phyloP scores from a whole-genome alignment of 495 filamentous ascomycete species.

The Venustampulla echinocandica region DNA sequence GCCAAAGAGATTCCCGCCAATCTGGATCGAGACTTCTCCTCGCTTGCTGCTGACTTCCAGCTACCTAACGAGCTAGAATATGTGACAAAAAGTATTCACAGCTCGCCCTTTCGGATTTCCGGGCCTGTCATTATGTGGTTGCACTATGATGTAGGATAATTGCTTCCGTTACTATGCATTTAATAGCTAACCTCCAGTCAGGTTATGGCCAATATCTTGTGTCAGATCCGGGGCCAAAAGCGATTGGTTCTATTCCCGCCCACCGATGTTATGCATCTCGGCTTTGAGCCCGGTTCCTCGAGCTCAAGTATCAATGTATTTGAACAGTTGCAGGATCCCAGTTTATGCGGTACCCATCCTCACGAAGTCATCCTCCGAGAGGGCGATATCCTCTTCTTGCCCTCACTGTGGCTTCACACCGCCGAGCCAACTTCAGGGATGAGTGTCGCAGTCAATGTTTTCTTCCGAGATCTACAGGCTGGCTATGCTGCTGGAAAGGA shows the following conservation, averaged over 20 bases:
- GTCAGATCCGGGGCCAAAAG: slow-evolving; percentile 66
- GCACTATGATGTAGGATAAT: slow-evolving; percentile 70
- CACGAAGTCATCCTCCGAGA: slow-evolving; percentile 55
- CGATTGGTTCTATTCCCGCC: slow-evolving; percentile 72
- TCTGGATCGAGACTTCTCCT: slow-evolving; percentile 61
- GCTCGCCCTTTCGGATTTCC: slow-evolving; percentile 71
- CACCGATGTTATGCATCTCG: slow-evolving; percentile 56
- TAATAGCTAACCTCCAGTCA: slow-evolving; percentile 19
- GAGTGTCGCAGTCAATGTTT: slow-evolving; percentile 72
- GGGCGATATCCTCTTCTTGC: slow-evolving; percentile 74
- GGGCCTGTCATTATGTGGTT: slow-evolving; percentile 85
- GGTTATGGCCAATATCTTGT: slow-evolving; percentile 87
- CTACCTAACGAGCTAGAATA: slow-evolving; percentile 54
- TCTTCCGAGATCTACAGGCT: slow-evolving; percentile 62
- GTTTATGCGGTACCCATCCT: slow-evolving; percentile 50
- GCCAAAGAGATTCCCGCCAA: slow-evolving; percentile 60
- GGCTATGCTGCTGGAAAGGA: slow-evolving; percentile 71
- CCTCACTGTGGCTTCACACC: slow-evolving; percentile 78
- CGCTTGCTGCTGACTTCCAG: slow-evolving; percentile 58
- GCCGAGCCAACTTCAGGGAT: slow-evolving; percentile 52
- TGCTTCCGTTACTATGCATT: neutral
- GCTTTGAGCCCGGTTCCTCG: slow-evolving; percentile 66
- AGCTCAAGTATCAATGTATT: slow-evolving; percentile 71
- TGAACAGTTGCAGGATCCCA: slow-evolving; percentile 28
- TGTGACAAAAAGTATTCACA: slow-evolving; percentile 59